phyloP scores from a whole-genome alignment of 1,284 basidiomycete species.

The Quambalaria eucalypti region DNA sequence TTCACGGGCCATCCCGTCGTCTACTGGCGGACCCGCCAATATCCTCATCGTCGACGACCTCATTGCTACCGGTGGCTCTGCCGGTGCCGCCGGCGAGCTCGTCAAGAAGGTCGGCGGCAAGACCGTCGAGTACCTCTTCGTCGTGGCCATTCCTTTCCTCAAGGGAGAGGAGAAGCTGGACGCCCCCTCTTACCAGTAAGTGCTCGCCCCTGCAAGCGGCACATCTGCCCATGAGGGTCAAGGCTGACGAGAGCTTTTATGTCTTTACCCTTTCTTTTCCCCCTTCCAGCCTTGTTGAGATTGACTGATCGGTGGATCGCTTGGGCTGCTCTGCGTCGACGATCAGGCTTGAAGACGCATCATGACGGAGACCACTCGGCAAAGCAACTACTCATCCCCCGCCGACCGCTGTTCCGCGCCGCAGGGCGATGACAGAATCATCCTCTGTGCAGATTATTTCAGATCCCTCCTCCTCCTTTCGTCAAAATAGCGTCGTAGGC shows the following conservation, averaged over 20 bases:
- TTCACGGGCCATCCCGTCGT: conserved; percentile 63
- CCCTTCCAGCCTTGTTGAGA: not conserved
- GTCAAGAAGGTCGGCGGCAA: conserved; percentile 72
- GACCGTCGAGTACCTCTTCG: conserved; percentile 86
- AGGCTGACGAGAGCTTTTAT: not conserved
- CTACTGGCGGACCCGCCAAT: conserved; percentile 58
- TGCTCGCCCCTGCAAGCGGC: conserved; percentile 4
- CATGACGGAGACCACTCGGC: no score
- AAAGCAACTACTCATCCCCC: no score
- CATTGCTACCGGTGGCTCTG: conserved; percentile 93
- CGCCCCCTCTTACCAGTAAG: conserved; percentile 60
- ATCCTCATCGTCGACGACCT: conserved; percentile 90
- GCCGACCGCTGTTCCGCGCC: no score
- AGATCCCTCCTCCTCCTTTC: no score
- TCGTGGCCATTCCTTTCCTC: conserved; percentile 78
- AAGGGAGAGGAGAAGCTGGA: conserved; percentile 69
- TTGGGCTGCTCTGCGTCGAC: no score
- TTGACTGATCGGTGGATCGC: not conserved
- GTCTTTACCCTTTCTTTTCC: not conserved
- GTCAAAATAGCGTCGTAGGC: no score
- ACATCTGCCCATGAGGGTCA: not conserved
- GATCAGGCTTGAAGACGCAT: no score
- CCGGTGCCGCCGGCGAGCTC: conserved; percentile 84
- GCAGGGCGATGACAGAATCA: no score
- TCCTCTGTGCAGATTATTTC: no score